Evolutionary conservation across 169 alveolate species (phyloP), one percentile per base, ranked within the genome.

Genomic region (Plasmodium berghei): DNA sequence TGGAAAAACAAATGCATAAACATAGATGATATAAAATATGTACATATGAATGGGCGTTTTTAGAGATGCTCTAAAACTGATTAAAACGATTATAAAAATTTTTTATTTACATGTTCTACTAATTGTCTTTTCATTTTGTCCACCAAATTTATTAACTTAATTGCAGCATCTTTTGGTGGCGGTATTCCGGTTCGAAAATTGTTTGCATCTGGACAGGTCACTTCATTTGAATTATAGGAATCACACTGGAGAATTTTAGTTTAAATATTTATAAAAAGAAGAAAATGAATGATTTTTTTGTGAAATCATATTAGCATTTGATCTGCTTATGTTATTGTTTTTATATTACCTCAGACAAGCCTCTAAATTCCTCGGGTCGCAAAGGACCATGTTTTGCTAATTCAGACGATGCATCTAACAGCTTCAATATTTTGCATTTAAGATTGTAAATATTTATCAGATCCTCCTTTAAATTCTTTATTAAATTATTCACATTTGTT

Each of bases 361-460:
- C 99, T 49, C 99, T 93, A 4, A 97, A 87, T 89, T 95, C 98
- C 88, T 98, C 99, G 0, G 98, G 98, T 74, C 98, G 94, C 72
- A 97, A 75, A 28, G 98, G 98, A 40, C 99, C 99, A 75, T 97
- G 95, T 34, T 95, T 95, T 16, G 98, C 98, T 75, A 98, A 89
- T 59, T 96, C 98, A 86, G 93, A 96, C 28, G 96, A 87, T 12
- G 96, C 95, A 28, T 94, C 96, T 42, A 97, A 92, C 58, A 96
- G 92, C 45, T 95, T 93, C 63, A 96, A 97, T 16, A 95, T 74
- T 80, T 95, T 94, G 45, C 97, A 86, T 80, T 98, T 88, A 69
- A 93, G 70, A 87, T 97, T 97, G 90, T 95, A 96, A 26, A 94
- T 72, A 66, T 66, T 48, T 49, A 88, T 85, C 18, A 95, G 93